Evolutionary conservation across 73 alveolate species (phyloP).

Genomic region (Durusdinium trenchii): DNA sequence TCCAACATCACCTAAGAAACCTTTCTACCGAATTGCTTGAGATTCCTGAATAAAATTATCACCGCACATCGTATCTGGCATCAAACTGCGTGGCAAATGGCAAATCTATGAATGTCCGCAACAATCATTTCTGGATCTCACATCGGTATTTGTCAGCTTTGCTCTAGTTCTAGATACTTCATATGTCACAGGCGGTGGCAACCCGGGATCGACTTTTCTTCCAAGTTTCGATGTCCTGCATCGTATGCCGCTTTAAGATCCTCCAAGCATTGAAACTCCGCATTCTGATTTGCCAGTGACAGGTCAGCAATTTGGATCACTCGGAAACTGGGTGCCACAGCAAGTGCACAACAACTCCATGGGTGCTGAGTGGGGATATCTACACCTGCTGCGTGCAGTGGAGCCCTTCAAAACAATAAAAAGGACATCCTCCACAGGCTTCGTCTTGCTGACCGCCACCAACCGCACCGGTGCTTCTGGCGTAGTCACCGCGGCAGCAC

Average conservation of each 20-base stretch:
- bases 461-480: slow-evolving; percentile 64
- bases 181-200: too few relatives aligned
- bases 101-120: too few relatives aligned
- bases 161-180: too few relatives aligned
- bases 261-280: not conserved
- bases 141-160: too few relatives aligned
- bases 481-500: not conserved
- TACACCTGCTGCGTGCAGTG: not conserved
- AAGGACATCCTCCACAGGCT: slow-evolving; percentile 97
- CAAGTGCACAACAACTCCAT: not conserved
- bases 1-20: too few relatives aligned
- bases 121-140: too few relatives aligned
- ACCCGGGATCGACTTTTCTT: too few relatives aligned
- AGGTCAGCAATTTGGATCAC: not conserved
- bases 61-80: too few relatives aligned
- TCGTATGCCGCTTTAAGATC: slow-evolving; percentile 97
- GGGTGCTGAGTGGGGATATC: not conserved
- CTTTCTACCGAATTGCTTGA: too few relatives aligned
- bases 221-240: slow-evolving; percentile 97
- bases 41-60: too few relatives aligned
- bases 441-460: slow-evolving; percentile 98
- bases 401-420: not conserved
- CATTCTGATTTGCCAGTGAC: not conserved
- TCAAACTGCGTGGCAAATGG: too few relatives aligned
- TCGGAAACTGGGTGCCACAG: too few relatives aligned